Percentiles rank a stretch among this genome's conserved stretches.
Conservation (phyloP, 2,329 filamentous ascomycete species). For the Metarhizium album region DNA sequence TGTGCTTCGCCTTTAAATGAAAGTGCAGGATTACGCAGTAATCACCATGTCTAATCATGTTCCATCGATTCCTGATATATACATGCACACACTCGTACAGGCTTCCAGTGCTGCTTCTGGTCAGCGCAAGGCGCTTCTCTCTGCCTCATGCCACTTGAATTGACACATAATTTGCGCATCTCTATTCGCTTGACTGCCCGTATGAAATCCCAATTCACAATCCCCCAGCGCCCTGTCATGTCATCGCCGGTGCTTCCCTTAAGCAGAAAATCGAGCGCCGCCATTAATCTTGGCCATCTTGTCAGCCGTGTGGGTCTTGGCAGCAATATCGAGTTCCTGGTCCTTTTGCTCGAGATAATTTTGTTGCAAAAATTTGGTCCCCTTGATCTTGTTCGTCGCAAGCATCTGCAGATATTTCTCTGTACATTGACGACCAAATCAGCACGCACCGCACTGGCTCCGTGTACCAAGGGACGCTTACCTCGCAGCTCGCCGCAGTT, state of each 20-base stretch:
- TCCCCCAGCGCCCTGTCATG: neutral
- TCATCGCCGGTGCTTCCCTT: constrained; percentile 1
- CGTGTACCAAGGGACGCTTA: constrained; percentile 23
- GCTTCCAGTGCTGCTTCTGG: constrained; percentile 11
- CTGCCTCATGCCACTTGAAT: neutral
- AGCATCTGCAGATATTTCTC: constrained; percentile 72
- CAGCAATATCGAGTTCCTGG: constrained; percentile 25
- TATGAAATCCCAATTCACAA: neutral
- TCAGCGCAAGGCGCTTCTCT: neutral
- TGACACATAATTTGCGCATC: neutral
- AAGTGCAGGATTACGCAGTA: neutral
- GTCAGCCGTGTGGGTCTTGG: constrained; percentile 29
- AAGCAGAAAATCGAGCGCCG: constrained; percentile 20
- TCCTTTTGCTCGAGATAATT: constrained; percentile 55
- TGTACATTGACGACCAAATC: constrained; percentile 25
- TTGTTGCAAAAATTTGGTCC: constrained; percentile 69
- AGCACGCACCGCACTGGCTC: neutral
- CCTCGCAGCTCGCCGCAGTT: constrained; percentile 76
- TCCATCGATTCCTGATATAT: constrained; percentile 18
- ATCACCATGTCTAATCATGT: constrained; percentile 9
- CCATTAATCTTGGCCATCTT: constrained; percentile 28
- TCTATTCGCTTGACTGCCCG: neutral
- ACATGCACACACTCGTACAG: constrained; percentile 24
- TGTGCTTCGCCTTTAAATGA: neutral
- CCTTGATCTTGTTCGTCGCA: constrained; percentile 65